phyloP scores from a whole-genome alignment of 2,329 filamentous ascomycete species.

The Gyromitra esculenta region DNA sequence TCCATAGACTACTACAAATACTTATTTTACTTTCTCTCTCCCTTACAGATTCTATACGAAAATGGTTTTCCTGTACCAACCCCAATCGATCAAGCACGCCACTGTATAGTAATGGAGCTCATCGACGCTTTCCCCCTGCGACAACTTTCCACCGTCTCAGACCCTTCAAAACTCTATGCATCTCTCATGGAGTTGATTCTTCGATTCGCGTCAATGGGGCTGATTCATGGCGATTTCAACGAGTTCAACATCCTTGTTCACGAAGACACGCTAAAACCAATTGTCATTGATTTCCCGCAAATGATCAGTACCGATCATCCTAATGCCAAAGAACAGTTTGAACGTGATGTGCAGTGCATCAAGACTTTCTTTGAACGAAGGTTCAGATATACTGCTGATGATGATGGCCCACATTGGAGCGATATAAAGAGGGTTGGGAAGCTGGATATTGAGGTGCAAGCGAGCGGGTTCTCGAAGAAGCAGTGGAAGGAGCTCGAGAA shows the following conservation, averaged over 20 bases:
- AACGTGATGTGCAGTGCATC: slow-evolving; percentile 93
- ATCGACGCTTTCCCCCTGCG: slow-evolving; percentile 91
- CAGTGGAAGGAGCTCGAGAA: slow-evolving; percentile 93
- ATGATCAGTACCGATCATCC: slow-evolving; percentile 95
- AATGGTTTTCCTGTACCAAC: slow-evolving; percentile 91
- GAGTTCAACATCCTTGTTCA: slow-evolving; percentile 98
- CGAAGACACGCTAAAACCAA: slow-evolving; percentile 72
- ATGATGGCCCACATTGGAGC: slow-evolving; percentile 85
- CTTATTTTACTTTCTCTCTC: slow-evolving; percentile 7
- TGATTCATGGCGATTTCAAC: slow-evolving; percentile 99
- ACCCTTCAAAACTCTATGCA: slow-evolving; percentile 87
- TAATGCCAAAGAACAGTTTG: slow-evolving; percentile 97
- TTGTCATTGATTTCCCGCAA: slow-evolving; percentile 97
- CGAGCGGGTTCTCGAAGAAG: slow-evolving; percentile 94
- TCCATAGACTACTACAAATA: slow-evolving; percentile 8
- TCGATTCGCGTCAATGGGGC: slow-evolving; percentile 80
- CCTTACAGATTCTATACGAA: slow-evolving; percentile 68
- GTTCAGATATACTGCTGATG: slow-evolving; percentile 85
- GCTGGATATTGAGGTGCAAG: slow-evolving; percentile 87
- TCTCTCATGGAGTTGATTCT: slow-evolving; percentile 89
- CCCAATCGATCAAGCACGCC: slow-evolving; percentile 86
- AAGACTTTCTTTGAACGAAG: slow-evolving; percentile 91
- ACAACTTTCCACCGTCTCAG: slow-evolving; percentile 83
- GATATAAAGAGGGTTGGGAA: slow-evolving; percentile 78
- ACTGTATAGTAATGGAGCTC: slow-evolving; percentile 95